A percentile compares a stretch with the other conserved stretches of the same genome.
Conservation (phyloP, 202 grass and related monocot species). For the Digitaria exilis region DNA sequence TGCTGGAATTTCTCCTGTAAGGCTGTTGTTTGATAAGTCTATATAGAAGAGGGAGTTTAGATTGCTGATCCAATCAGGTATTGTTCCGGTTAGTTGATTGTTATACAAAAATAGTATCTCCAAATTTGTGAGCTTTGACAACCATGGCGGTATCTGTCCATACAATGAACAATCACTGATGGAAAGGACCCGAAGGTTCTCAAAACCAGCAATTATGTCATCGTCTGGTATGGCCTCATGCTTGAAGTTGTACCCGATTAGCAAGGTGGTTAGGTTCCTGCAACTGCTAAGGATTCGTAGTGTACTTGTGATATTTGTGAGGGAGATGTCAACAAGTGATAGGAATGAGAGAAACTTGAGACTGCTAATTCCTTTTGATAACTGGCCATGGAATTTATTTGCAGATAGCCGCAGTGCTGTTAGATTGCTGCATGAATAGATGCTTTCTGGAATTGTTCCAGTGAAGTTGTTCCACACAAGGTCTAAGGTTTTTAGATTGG, state of each 20-base stretch:
- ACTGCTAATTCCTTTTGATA: slow-evolving; percentile 51
- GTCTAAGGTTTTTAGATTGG: slow-evolving; percentile 43
- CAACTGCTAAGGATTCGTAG: slow-evolving; percentile 44
- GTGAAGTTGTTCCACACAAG: slow-evolving; percentile 45
- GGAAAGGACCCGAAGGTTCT: slow-evolving; percentile 51
- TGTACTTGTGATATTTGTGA: slow-evolving; percentile 47
- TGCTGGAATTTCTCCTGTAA: slow-evolving; percentile 53
- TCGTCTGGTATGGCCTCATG: slow-evolving; percentile 41
- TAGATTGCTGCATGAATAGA: slow-evolving; percentile 52
- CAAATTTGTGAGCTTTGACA: slow-evolving; percentile 57
- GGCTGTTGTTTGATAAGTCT: slow-evolving; percentile 58
- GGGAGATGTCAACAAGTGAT: slow-evolving; percentile 40
- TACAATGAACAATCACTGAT: slow-evolving; percentile 41
- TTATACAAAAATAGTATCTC: slow-evolving; percentile 47
- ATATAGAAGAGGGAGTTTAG: slow-evolving; percentile 63
- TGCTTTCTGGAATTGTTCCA: slow-evolving; percentile 55
- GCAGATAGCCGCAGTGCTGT: slow-evolving; percentile 37
- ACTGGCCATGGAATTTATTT: slow-evolving; percentile 46
- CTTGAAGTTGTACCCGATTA: slow-evolving; percentile 43
- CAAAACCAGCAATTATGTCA: slow-evolving; percentile 42
- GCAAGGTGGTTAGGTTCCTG: slow-evolving; percentile 51
- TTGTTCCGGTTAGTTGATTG: slow-evolving; percentile 54
- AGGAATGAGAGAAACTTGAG: slow-evolving; percentile 48
- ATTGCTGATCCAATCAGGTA: slow-evolving; percentile 59
- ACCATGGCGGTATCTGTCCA: slow-evolving; percentile 67